Percentiles rank a stretch among this genome's conserved stretches.
phyloP scores from a whole-genome alignment of 495 filamentous ascomycete genomes.

The Daldinia vernicosa region DNA sequence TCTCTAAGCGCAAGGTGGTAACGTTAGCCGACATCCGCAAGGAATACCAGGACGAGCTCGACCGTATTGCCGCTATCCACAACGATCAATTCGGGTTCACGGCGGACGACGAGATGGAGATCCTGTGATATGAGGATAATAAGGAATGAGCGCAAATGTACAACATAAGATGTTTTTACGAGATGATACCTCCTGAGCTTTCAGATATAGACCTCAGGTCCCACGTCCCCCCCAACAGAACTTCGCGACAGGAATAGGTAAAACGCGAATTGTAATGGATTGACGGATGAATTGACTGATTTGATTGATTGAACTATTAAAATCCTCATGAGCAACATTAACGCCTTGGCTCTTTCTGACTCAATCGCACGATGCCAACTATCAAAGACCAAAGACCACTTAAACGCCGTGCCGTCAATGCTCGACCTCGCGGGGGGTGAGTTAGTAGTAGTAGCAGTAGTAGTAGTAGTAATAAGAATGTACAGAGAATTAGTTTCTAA shows the following conservation, averaged over 20 bases:
- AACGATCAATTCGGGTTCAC: constrained; percentile 66
- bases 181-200: constrained; percentile 47
- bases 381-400: constrained; percentile 31
- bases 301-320: constrained; percentile 20
- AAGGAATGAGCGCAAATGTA: constrained; percentile 36
- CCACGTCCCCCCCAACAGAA: neutral
- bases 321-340: constrained; percentile 20
- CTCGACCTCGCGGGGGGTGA: constrained; percentile 25
- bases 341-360: constrained; percentile 38
- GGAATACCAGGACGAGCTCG: constrained; percentile 87
- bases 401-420: constrained; percentile 46
- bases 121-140: constrained; percentile 42
- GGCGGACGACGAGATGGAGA: constrained; percentile 57
- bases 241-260: constrained; percentile 8
- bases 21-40: constrained; percentile 84
- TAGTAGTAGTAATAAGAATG: constrained; percentile 17
- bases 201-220: constrained; percentile 21
- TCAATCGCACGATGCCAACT: constrained; percentile 30
- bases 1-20: constrained; percentile 67
- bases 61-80: constrained; percentile 71
- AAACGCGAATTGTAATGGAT: constrained; percentile 24
- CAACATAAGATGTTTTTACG: constrained; percentile 36
- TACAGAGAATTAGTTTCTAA: constrained; percentile 23
- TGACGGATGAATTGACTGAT: no score
- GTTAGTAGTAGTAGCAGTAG: neutral